Percentiles rank a stretch among this genome's conserved stretches.
Evolutionary conservation across 116 monocot species (phyloP).

Genomic region (Zostera marina): DNA sequence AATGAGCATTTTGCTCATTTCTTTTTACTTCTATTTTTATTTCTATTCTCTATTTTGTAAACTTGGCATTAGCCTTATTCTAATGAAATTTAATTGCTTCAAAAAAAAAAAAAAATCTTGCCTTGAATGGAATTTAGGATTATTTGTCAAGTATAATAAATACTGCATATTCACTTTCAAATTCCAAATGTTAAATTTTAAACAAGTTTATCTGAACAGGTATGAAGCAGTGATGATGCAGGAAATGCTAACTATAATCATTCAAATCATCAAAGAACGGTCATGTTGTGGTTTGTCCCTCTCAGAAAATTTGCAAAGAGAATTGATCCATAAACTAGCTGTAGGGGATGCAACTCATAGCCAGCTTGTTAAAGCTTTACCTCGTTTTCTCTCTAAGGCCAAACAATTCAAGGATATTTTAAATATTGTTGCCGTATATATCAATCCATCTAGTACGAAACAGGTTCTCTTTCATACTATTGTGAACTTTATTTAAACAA

Average conservation of each 20-base stretch:
- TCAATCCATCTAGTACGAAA: conserved; percentile 79
- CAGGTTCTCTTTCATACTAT: conserved; percentile 37
- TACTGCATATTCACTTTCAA: neutral
- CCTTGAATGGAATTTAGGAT: neutral
- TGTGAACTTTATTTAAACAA: neutral
- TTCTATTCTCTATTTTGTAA: too few relatives aligned
- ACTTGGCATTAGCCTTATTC: too few relatives aligned
- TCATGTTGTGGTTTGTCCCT: conserved; percentile 65
- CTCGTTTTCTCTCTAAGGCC: conserved; percentile 56
- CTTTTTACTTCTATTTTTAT: too few relatives aligned
- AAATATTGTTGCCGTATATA: conserved; percentile 56
- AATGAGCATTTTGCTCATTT: too few relatives aligned
- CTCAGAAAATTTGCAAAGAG: conserved; percentile 55
- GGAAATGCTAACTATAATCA: conserved; percentile 78
- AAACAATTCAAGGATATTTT: conserved; percentile 46
- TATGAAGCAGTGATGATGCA: conserved; percentile 74
- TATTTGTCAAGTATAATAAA: neutral
- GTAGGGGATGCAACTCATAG: conserved; percentile 89
- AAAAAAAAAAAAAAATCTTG: too few relatives aligned
- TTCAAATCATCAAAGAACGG: conserved; percentile 84
- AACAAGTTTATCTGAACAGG: conserved; percentile 20
- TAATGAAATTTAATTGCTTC: too few relatives aligned
- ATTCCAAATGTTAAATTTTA: neutral
- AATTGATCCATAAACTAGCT: conserved; percentile 58
- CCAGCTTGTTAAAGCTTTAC: conserved; percentile 70